phyloP scores from a whole-genome alignment of 2,329 filamentous ascomycete species.

The Dactylellina cionopaga region DNA sequence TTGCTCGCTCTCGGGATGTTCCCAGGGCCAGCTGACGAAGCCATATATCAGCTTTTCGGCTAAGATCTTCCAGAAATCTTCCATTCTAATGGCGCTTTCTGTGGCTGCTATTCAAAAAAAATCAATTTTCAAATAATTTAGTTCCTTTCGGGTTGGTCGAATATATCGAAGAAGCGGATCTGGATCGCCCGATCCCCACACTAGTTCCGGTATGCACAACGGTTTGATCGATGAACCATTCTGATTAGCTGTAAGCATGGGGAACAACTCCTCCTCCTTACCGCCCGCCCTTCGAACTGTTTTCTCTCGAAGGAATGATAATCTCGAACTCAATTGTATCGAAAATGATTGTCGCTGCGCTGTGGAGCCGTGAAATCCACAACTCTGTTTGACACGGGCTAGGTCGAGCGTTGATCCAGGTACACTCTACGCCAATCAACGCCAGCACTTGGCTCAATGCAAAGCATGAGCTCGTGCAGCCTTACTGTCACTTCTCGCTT shows the following conservation, averaged over 20 bases:
- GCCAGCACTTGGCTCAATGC: slow-evolving; percentile 6
- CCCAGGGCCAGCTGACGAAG: slow-evolving; percentile 41
- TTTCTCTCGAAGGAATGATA: slow-evolving; percentile 7
- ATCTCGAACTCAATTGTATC: neutral
- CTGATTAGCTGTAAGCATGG: slow-evolving; percentile 35
- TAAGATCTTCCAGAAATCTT: slow-evolving; percentile 53
- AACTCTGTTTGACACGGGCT: slow-evolving; percentile 38
- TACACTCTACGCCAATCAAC: slow-evolving; percentile 43
- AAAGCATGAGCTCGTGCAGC: slow-evolving; percentile 13
- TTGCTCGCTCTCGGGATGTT: no score
- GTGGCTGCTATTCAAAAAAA: no score
- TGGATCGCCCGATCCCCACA: slow-evolving; percentile 3
- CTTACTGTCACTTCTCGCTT: slow-evolving; percentile 14
- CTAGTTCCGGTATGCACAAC: slow-evolving; percentile 2
- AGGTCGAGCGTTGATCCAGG: slow-evolving; percentile 40
- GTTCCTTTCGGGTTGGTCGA: no score
- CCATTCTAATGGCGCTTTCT: slow-evolving; percentile 43
- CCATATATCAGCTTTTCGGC: slow-evolving; percentile 23
- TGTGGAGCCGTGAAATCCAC: slow-evolving; percentile 15
- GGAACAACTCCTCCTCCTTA: no score
- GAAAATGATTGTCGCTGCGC: slow-evolving; percentile 13
- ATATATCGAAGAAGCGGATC: slow-evolving; percentile 22
- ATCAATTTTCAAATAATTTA: no score
- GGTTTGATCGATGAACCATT: slow-evolving; percentile 26
- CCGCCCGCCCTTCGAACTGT: slow-evolving; percentile 18